Base-by-base conservation (phyloP, 2,329 filamentous ascomycete genomes). In the Diaporthe capsici region DNA sequence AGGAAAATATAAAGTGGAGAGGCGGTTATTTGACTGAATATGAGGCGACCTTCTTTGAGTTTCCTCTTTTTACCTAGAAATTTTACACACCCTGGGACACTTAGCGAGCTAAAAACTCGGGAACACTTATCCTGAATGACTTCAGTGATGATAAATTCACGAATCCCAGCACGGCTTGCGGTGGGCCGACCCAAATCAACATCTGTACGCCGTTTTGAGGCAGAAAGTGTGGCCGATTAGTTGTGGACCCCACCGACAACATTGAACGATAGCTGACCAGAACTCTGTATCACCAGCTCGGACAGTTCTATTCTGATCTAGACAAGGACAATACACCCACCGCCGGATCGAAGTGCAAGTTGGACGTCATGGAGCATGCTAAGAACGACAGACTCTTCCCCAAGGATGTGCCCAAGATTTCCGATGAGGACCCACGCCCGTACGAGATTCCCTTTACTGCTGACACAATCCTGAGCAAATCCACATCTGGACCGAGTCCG, bases 401-500 rank as follows among this genome's bases (percentile, higher is more conserved):
- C 8, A 47, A 57, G 9, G 55, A 73, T 20, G 47, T 53, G 17
- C 47, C 47, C 3, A 39, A 72, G 4, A 67, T 75, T 13, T 47
- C 60, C 42, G 51, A 77, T 34, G 61, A 74, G 9, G 76, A 74
- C 60, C 71, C 74, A 22, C 74, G 74, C 31, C 39, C 72, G 39
- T 28, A 8, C 10, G 20, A 55, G 39, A 28, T 70, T n/a, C 37
- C 63, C n/a, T 58, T 71, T 4, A 76, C 49, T 22, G 75, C 71
- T 74, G 73, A 76, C 57, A 53, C 39, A 34, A 63, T 77, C 42
- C 65, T 74, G 42, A 49, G 25, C 20, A 76, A 72, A 82, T 87
- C 42, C 80, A 85, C 3, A 85, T 87, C 76, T 88, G 88, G 80
- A 84, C 89, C 55, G 87, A 88, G 71, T 86, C 84, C 2, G 88